phyloP scores from a whole-genome alignment of 768 basidiomycete genomes.

The Mycena galopus region DNA sequence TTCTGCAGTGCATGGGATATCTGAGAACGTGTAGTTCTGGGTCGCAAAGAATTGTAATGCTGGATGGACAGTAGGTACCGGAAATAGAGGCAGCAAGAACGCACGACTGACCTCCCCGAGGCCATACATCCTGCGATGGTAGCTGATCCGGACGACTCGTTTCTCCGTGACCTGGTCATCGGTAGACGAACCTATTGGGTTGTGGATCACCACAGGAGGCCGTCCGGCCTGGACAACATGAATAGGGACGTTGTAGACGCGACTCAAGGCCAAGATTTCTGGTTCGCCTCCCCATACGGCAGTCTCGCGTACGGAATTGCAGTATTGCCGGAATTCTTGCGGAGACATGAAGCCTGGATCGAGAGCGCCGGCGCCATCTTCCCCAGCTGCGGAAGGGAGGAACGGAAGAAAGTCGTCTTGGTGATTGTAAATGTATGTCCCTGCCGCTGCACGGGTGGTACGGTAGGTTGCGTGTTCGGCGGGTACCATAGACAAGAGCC shows the following conservation, averaged over 20 bases:
- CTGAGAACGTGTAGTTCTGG: conserved; percentile 52
- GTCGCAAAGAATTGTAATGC: conserved; percentile 92
- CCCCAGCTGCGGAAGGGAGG: conserved; percentile 79
- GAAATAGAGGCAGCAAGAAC: neutral
- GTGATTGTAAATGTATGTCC: conserved; percentile 85
- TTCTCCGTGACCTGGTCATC: conserved; percentile 45
- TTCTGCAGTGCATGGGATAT: conserved; percentile 44
- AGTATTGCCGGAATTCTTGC: conserved; percentile 79
- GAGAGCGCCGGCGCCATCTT: conserved; percentile 74
- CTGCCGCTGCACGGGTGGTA: conserved; percentile 75
- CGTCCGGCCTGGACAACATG: conserved; percentile 89
- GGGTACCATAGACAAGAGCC: conserved; percentile 75
- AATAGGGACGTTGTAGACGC: conserved; percentile 86
- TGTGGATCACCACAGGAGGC: conserved; percentile 88
- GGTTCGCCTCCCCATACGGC: conserved; percentile 98
- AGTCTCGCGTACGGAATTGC: conserved; percentile 81
- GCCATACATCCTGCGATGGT: conserved; percentile 94
- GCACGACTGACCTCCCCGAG: conserved; percentile 85
- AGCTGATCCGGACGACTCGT: conserved; percentile 81
- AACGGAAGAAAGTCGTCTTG: conserved; percentile 95
- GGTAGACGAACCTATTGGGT: conserved; percentile 58
- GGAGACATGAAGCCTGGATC: conserved; percentile 80
- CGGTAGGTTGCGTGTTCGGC: conserved; percentile 69
- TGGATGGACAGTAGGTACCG: conserved; percentile 45
- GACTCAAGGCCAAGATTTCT: conserved; percentile 91